Evolutionary conservation across 371 early-diverging fungal genomes (phyloP), one percentile per base, ranked within the genome.

Genomic region (Circinella umbellata): DNA sequence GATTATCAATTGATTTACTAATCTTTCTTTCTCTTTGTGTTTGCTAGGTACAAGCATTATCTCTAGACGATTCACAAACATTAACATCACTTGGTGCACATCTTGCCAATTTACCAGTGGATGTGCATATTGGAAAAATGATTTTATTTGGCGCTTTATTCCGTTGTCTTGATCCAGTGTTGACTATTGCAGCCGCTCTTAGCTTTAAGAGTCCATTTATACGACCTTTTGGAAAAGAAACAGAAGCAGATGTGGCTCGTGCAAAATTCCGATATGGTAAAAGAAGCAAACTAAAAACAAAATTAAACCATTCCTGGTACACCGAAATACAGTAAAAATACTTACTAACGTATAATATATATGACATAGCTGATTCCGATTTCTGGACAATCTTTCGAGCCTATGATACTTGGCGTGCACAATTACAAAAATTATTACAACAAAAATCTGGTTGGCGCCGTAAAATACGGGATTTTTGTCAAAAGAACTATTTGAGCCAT

Each of bases 41-140:
- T 61, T 7, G 15, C 51, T 66, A 84, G 82, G 82, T 83, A 7
- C 85, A 83, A 75, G 79, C 89, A 57, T 39, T 82, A 63, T 74
- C 83, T 66, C n/a, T 67, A 10, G 73, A 79, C 38, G 76, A 68
- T 0, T 59, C 80, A 0, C 89, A 92, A 69, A 76, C 82, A 9
- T 75, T 99, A 66, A 98, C 98, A 3, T 90, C 96, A 3, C 78
- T 98, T 4, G 99, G 99, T 5, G 81, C 86, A 27, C 95, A 95
- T 76, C 80, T 99, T 38, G 92, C 93, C 5, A 82, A 90, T 47
- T 79, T 97, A 55, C 97, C 98, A 1, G 91, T 97, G 4, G 94
- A 96, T 73, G 86, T 97, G 3, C 87, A 90, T 72, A 88, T 96
- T 36, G 96, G 95, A 64, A 98, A 96, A 78, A 88, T 97, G 80